Evolutionary conservation across 2,329 filamentous ascomycete genomes (phyloP).

Genomic region (Metarhizium anisopliae): DNA sequence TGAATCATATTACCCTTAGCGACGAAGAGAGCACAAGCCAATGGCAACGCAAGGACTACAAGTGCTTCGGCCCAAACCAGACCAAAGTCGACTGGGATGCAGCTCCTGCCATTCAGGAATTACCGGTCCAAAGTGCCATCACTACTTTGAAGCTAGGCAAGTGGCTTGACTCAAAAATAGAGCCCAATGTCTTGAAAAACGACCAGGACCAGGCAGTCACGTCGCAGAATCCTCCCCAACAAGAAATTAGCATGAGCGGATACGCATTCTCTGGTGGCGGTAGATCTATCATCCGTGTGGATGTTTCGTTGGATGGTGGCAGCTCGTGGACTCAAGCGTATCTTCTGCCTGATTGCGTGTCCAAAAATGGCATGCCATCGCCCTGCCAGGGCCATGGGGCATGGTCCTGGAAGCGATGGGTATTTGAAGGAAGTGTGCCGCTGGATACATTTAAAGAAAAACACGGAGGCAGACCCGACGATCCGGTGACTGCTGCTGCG

Average conservation of each 20-base stretch:
- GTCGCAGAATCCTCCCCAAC: slow-evolving; percentile 7
- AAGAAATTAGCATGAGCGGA: slow-evolving; percentile 39
- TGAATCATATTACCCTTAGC: slow-evolving; percentile 53
- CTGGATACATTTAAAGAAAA: slow-evolving; percentile 16
- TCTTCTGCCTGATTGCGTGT: slow-evolving; percentile 40
- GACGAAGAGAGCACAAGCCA: slow-evolving; percentile 58
- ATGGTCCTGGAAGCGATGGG: slow-evolving; percentile 60
- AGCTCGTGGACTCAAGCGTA: slow-evolving; percentile 55
- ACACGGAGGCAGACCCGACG: slow-evolving; percentile 2
- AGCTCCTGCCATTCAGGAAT: slow-evolving; percentile 57
- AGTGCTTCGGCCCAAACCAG: slow-evolving; percentile 58
- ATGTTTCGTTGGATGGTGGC: slow-evolving; percentile 56
- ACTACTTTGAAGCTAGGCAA: slow-evolving; percentile 38
- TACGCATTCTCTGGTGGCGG: slow-evolving; percentile 64
- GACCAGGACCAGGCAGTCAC: background rate
- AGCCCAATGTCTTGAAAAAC: background rate
- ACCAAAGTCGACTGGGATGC: slow-evolving; percentile 51
- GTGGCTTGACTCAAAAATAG: slow-evolving; percentile 14
- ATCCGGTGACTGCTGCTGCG: background rate
- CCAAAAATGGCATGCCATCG: slow-evolving; percentile 16
- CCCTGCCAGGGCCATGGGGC: slow-evolving; percentile 34
- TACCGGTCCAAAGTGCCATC: slow-evolving; percentile 60
- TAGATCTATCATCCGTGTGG: slow-evolving; percentile 56
- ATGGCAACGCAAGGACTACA: slow-evolving; percentile 61
- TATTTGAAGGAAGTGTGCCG: slow-evolving; percentile 40